phyloP scores from a whole-genome alignment of 192 early-diverging fungal genomes.

The Geranomyces michiganensis region DNA sequence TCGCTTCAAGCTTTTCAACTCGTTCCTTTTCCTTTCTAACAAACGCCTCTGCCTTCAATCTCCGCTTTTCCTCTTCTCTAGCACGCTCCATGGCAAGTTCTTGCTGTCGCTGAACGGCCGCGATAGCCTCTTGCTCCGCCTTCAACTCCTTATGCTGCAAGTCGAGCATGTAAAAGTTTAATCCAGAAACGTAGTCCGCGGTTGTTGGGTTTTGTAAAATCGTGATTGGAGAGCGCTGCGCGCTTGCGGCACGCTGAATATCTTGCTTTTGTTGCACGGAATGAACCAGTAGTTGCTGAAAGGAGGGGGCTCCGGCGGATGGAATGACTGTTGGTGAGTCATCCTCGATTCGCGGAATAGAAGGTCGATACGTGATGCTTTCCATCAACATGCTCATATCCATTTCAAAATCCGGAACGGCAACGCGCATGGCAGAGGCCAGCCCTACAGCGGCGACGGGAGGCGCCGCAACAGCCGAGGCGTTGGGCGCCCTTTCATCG shows the following conservation, averaged over 20 bases:
- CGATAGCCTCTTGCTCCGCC: slow-evolving; percentile 43
- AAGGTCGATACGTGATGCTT: slow-evolving; percentile 21
- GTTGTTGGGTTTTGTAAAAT: slow-evolving; percentile 48
- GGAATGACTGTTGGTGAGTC: background rate
- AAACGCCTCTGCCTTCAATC: slow-evolving; percentile 31
- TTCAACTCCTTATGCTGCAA: slow-evolving; percentile 23
- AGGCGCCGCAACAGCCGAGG: background rate
- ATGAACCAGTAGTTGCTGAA: background rate
- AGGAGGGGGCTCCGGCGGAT: background rate
- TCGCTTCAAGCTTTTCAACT: slow-evolving; percentile 23
- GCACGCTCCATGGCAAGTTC: slow-evolving; percentile 27
- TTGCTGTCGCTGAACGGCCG: slow-evolving; percentile 27
- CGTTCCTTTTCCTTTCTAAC: slow-evolving; percentile 40
- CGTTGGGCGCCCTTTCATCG: background rate
- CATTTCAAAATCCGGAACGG: slow-evolving; percentile 14
- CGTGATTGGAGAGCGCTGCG: slow-evolving; percentile 30
- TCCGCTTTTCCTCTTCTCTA: slow-evolving; percentile 38
- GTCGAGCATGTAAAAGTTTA: slow-evolving; percentile 46
- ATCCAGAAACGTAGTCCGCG: slow-evolving; percentile 41
- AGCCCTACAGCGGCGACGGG: background rate
- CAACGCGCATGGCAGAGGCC: background rate
- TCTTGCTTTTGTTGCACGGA: background rate
- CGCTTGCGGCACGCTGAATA: background rate
- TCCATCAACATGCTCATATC: slow-evolving; percentile 19
- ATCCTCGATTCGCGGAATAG: background rate